Base-by-base conservation (phyloP, 2,329 filamentous ascomycete species). In the Trichoderma sp. region DNA sequence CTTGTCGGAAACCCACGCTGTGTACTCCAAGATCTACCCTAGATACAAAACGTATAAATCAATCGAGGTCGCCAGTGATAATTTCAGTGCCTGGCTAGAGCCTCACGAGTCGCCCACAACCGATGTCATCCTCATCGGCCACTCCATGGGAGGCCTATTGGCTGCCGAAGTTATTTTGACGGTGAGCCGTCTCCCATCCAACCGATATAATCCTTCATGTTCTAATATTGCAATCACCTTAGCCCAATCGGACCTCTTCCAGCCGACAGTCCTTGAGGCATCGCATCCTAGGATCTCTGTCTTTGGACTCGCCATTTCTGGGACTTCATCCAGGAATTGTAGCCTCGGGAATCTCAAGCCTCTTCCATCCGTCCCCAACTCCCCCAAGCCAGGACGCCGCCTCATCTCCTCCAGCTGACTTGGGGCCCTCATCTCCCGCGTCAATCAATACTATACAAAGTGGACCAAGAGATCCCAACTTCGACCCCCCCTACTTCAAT, bases 271-370 rank as follows among this genome's bases (percentile, higher is more conserved):
- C 81, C 13, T 88, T 91, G 72, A 89, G 88, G 71, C 92, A 97
- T 80, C 87, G 89, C 11, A 91, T 97, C 51, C 79, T 97, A 34
- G 94, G 94, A 0, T 90, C 90, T 5, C 83, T 97, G 68, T 92
- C 91, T 68, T 90, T 97, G 59, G 94, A 97, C 78, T 91, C 92
- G 0, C 94, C 94, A 0, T 93, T 96, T 69, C 83, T 97, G 6
- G 94, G 94, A 4, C 90, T 97, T 76, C 93, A 97, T 78, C 94
- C 93, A 1, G 92, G 94, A 6, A 91, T 97, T 52, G 87, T 97
- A 52, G 86, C 89, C n/a, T 91, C 91, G 46, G 93, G 94, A 2
- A 86, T 97, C 66, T 87, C 89, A 2, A 95, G 92, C 75, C 84
- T 97, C 13, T 96, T 97, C 78, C 81, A 84, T 43, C 78, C 83